These are phyloP conservation scores for Rhipidocladum racemiflorum DNA, from an alignment of 176 grass and related monocot species.

Conservation along the genomic window DNA sequence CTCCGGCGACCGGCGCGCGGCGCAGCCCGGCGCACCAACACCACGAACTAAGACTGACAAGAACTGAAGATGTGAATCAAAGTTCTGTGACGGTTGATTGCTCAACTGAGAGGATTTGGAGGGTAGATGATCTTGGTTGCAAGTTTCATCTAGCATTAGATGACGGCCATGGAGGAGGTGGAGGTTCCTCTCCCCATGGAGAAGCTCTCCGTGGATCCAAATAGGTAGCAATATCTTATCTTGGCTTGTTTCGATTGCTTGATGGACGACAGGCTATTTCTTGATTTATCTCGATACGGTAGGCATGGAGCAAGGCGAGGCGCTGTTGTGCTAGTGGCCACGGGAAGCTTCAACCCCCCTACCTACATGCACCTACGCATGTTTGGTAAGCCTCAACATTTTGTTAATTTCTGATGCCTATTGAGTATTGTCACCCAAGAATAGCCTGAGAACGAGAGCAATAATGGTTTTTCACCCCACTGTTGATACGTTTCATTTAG, in stretches of 20 bases:
- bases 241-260: background rate
- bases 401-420: background rate
- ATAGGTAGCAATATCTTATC: background rate
- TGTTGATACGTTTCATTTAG: constrained; percentile 28
- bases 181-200: constrained; percentile 13
- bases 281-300: constrained; percentile 9
- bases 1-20: background rate
- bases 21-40: background rate
- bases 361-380: constrained; percentile 95
- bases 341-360: constrained; percentile 85
- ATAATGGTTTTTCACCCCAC: background rate
- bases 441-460: background rate
- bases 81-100: background rate
- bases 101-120: background rate
- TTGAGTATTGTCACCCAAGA: background rate
- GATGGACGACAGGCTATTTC: background rate
- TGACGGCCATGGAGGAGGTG: constrained; percentile 33
- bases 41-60: too few species aligned
- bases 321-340: constrained; percentile 56
- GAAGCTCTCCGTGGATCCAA: constrained; percentile 14
- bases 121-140: background rate
- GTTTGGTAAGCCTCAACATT: constrained; percentile 56
- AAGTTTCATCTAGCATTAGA: background rate
- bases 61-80: background rate
- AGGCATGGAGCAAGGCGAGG: constrained; percentile 31